These are phyloP conservation scores for Eucalyptus regnans DNA, from an alignment of 345 rosid species.

Conservation along the genomic window DNA sequence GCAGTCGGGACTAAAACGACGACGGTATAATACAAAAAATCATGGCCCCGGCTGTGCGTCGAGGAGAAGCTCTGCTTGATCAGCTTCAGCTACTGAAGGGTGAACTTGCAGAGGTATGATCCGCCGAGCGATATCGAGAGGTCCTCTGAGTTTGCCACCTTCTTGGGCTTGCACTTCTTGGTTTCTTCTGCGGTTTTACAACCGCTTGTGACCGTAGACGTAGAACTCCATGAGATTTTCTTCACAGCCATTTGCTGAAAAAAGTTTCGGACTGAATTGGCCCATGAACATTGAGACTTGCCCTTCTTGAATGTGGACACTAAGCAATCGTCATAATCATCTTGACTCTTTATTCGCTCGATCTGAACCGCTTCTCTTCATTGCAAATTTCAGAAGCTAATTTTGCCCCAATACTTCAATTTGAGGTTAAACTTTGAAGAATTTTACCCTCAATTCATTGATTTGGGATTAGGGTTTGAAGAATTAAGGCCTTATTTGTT, in stretches of 20 bases:
- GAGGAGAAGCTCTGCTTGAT: neutral
- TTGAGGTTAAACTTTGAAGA: neutral
- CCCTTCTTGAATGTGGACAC: neutral
- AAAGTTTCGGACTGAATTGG: neutral
- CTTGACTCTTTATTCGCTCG: neutral
- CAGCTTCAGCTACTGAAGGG: neutral
- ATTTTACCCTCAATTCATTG: neutral
- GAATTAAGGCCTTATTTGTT: neutral
- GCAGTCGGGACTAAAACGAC: neutral
- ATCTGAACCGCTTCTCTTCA: neutral
- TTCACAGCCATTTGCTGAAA: neutral
- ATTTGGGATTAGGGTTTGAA: neutral
- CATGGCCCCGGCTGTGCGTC: accelerated
- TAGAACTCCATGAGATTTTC: neutral
- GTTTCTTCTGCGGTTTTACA: neutral
- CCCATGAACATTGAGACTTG: neutral
- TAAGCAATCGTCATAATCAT: neutral
- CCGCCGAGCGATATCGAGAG: neutral
- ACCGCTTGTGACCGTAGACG: neutral
- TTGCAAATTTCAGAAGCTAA: neutral
- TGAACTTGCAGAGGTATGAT: neutral
- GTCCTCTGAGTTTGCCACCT: neutral
- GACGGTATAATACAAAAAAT: neutral
- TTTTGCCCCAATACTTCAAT: neutral
- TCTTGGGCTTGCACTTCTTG: neutral